A percentile compares a stretch with the other conserved stretches of the same genome.
Evolutionary conservation across 495 filamentous ascomycete genomes (phyloP).

Genomic region (Melanomma pulvis-pyrius): DNA sequence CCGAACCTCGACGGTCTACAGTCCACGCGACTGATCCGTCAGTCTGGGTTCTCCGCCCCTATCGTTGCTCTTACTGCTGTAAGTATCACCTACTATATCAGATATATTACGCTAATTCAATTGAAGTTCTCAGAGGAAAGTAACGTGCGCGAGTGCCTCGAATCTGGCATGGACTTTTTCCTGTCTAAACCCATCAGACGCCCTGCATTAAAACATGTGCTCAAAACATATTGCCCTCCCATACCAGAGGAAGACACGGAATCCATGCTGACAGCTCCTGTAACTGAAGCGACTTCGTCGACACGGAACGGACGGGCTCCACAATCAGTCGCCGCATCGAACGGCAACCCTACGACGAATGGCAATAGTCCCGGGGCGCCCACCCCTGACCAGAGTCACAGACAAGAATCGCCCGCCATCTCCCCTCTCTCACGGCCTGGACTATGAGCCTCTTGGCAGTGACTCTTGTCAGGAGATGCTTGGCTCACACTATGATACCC

Average conservation of each 20-base stretch:
- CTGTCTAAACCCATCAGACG: slow-evolving; percentile 79
- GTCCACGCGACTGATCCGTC: slow-evolving; percentile 81
- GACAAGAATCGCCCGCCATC: slow-evolving; percentile 21
- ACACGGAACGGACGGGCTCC: slow-evolving; percentile 5
- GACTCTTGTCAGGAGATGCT: neutral
- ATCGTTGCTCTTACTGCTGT: slow-evolving; percentile 86
- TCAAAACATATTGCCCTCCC: slow-evolving; percentile 66
- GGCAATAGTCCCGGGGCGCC: neutral
- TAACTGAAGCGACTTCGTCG: slow-evolving; percentile 6
- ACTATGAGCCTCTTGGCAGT: neutral
- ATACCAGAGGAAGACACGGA: slow-evolving; percentile 52
- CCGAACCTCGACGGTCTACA: slow-evolving; percentile 88
- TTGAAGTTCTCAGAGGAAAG: slow-evolving; percentile 54
- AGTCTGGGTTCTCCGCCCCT: slow-evolving; percentile 83
- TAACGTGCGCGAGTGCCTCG: slow-evolving; percentile 42
- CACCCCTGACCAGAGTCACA: neutral
- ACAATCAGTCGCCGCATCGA: neutral
- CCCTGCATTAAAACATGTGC: slow-evolving; percentile 80
- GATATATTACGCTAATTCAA: neutral
- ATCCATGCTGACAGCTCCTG: neutral
- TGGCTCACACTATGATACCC: neutral
- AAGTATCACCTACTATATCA: slow-evolving; percentile 1
- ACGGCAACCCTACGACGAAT: neutral
- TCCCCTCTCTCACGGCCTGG: slow-evolving; percentile 30
- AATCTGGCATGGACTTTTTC: slow-evolving; percentile 55